Evolutionary conservation across 2,329 filamentous ascomycete genomes (phyloP), one percentile per base, ranked within the genome.

Genomic region (Chalaropsis ovoidea): DNA sequence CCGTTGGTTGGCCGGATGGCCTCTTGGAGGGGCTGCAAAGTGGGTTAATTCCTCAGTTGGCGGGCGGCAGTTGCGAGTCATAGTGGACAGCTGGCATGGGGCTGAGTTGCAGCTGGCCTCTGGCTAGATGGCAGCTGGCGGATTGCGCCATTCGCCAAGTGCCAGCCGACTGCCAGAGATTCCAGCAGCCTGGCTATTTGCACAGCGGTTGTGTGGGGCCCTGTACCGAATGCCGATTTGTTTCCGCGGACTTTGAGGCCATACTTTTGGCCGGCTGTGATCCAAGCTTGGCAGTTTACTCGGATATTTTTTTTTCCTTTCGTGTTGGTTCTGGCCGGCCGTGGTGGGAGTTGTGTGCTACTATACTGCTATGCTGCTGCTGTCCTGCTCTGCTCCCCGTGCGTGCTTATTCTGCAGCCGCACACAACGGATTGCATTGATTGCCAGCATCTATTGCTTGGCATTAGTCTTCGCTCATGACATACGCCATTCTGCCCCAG

Each of bases 401-500:
- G 35, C 35, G 35, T 39, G 35, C 8, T 39, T 39, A 39, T 39
- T 3, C 3, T 39, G 35, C 35, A 39, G 35, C 35, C 35, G 35
- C 35, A 39, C 35, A 39, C 35, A 39, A 8, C 35, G 7, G 47
- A 52, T 24, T 52, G 22, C 19, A 52, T 52, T 52, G n/a, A 52
- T 56, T 56, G 52, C 27, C 5, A 15, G 2, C 13, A n/a, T 13
- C 15, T 10, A 11, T 17, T 10, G 11, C 52, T 56, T 56, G 52
- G 52, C 27, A 56, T 31, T 56, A 27, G 52, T 56, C 27, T 56
- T 56, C 27, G 6, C 13, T n/a, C 52, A 17, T 56, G 24, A 17
- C 13, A 56, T 56, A 56, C 52, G 52, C 52, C 52, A 56, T 56
- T 56, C 15, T 56, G 52, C 52, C 52, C 52, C 52, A 56, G 52